Base-by-base conservation (phyloP, 2,329 filamentous ascomycete species). In the Fusarium pilosicola region DNA sequence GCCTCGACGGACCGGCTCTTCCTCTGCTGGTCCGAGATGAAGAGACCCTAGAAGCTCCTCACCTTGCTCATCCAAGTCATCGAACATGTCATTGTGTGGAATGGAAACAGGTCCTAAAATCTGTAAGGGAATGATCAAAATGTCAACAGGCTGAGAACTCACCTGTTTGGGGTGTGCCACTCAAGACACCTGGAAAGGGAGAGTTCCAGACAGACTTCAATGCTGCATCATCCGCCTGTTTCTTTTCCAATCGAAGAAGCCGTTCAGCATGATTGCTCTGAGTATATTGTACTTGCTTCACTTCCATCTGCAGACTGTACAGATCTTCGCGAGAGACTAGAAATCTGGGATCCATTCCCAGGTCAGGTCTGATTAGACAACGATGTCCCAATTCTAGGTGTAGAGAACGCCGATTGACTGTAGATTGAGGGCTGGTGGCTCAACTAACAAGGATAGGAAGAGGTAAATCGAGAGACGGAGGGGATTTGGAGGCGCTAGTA, bases 201-300 rank as follows among this genome's bases (percentile, higher is more conserved):
- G 95, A 97, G 74, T 93, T 92, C 96, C 96, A 99, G 64, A 97
- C 93, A 70, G 93, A 97, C 83, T 96, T 97, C 68, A 92, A 83
- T 38, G 89, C 88, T 56, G 89, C 88, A 82, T 92, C 90, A 74
- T 92, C 90, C 39, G 90, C 90, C 79, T 92, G 90, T 52, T 90
- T 89, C 77, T 90, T 91, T 80, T 93, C 91, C 58, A 93, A 81
- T 71, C 89, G 85, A 68, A 87, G 82, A 61, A 93, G 80, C 79
- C 91, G 85, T 74, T 92, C 91, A 65, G 88, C 86, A 82, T 92
- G 90, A 77, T 86, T 88, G 72, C 83, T 87, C 80, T 92, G 90
- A 69, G 89, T 85, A 79, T 88, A 85, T 76, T 92, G 90, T 68
- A 92, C 85, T 82, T 92, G 89, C 82, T 90, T 92, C 79, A 93